Base-by-base conservation (phyloP, 108 stramenopile genomes). In the Nannochloropsis oceanica region DNA sequence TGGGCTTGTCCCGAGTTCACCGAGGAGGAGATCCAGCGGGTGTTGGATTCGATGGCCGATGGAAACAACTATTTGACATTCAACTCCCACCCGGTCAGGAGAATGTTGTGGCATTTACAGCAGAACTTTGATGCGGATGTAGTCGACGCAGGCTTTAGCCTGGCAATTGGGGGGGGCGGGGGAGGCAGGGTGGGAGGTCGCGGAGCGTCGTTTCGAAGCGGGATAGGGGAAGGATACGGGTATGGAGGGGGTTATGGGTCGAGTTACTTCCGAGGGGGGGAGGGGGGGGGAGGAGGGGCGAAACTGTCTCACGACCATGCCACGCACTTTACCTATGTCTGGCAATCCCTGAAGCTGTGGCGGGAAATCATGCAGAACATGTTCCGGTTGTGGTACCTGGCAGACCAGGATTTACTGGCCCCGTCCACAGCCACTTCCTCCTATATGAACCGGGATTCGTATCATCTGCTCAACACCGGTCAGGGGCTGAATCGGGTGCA, bases 401-500 rank as follows among this genome's bases (percentile, higher is more conserved):
- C 94, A 43, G 94, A 94, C 81, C 86, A 89, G 43, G 93, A 85
- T 27, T 42, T 81, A 25, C 26, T 80, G 24, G 13, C 80, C 2
- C 80, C 80, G 24, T 80, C 59, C 59, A 7, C 59, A 2, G 18
- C 59, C 59, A 22, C n/a, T n/a, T n/a, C 59, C 59, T 73, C 59
- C 59, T 73, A 73, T n/a, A 22, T n/a, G 59, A 18, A 18, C n/a
- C 42, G 84, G 27, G 88, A 88, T 20, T 80, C 84, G 44, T 95
- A 95, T 87, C 89, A 90, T 14, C 89, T 95, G 13, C 88, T 84
- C 83, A 94, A 95, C 88, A 95, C 95, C 20, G 95, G 95, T 1
- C 95, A 95, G 84, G 95, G 95, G 13, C 87, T 94, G 82, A 92
- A 95, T 81, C 92, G 95, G 14, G 93, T 94, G 8, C 95, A 95